Base-by-base conservation (phyloP, 139 green algal genomes). In the Coelastrella sp. region DNA sequence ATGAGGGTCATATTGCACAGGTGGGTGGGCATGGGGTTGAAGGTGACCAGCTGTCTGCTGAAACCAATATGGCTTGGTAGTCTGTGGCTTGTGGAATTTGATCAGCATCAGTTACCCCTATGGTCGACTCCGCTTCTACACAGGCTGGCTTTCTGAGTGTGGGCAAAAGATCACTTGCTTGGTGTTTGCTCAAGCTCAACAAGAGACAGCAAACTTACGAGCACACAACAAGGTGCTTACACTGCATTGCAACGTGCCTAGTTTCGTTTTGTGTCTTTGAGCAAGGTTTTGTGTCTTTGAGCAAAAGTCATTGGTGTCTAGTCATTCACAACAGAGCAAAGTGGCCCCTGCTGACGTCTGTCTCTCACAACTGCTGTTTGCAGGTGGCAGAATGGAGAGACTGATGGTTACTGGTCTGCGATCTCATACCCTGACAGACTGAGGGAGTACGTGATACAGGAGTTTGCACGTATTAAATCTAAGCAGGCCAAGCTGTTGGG, bases 341-440 rank as follows among this genome's bases (percentile, higher is more conserved):
- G 15, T 57, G 45, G 15, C 8, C 45, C 45, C 8, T 21, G 11
- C 8, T 8, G 11, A 57, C 11, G 15, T 57, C 45, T 57, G 15
- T 9, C 15, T 57, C 45, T 57, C 45, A 57, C 15, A 13, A 57
- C 15, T 73, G 32, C n/a, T 76, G 41, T 57, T 3, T 71, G n/a
- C 66, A 91, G 88, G 34, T 91, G 90, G 90, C 59, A 88, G 53
- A 57, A 89, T 32, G 86, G 88, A 5, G 88, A 92, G 25, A 27
- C 89, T 32, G 78, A 2, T 32, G 50, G 76, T 7, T 89, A 93
- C 51, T 92, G 74, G 38, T 69, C 79, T 4, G 89, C 85, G 7
- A 89, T 97, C 34, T 88, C 92, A 0, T 97, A 97, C 81, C 94
- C 94, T 19, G 92, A 97, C 86, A 86, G 86, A 74, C 71, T 96